Conservation (phyloP, 352 stramenopile genomes). For the Achlya hypogyna region DNA sequence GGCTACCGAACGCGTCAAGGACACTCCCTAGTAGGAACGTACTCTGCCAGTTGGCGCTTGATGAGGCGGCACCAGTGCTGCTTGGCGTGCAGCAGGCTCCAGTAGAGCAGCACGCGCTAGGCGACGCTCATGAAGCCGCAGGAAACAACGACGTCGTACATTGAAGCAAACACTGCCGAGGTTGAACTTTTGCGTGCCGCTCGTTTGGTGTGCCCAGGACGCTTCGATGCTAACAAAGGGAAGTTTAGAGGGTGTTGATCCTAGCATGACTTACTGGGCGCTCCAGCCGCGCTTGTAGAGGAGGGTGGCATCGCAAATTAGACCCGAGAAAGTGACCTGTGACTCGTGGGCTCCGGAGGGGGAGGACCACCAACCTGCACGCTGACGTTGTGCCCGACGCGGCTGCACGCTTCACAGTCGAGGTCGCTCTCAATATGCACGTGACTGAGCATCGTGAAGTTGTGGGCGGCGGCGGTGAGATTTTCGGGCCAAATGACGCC, state of each 20-base stretch:
- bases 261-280: conserved; percentile 23
- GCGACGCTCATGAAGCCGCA: neutral
- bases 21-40: too few species aligned
- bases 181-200: conserved; percentile 31
- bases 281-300: conserved; percentile 68
- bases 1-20: too few species aligned
- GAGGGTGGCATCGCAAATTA: conserved; percentile 48
- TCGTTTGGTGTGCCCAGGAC: neutral
- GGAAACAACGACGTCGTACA: conserved; percentile 27
- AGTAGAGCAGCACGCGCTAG: conserved; percentile 64
- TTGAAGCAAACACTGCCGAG: conserved; percentile 74
- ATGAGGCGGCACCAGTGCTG: conserved; percentile 69
- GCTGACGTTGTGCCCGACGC: conserved; percentile 49
- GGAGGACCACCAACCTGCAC: conserved; percentile 23
- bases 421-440: conserved; percentile 25
- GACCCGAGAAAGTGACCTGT: conserved; percentile 39
- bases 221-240: neutral
- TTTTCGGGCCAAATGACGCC: conserved; percentile 61
- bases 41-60: conserved; percentile 43
- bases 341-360: neutral
- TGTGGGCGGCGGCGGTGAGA: conserved; percentile 46
- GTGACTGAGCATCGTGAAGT: conserved; percentile 34
- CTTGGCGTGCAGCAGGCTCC: conserved; percentile 74
- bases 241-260: neutral
- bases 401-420: conserved; percentile 71